Percentiles rank a stretch among this genome's conserved stretches.
phyloP scores from a whole-genome alignment of 2,329 filamentous ascomycete genomes.

The Phaeophleospora eucalypticola region DNA sequence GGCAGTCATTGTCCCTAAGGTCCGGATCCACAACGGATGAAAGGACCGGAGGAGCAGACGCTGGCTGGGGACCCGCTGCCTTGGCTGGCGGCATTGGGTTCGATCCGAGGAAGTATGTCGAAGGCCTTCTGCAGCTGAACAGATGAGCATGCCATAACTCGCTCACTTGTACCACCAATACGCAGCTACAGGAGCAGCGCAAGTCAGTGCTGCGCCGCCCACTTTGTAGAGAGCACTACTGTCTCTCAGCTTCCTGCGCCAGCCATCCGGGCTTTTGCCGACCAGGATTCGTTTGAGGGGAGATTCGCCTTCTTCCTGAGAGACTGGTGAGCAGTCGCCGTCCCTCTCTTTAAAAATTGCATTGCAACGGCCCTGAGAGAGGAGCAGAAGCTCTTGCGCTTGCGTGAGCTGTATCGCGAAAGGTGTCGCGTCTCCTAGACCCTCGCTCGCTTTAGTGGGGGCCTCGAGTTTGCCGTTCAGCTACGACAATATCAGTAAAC shows the following conservation, averaged over 20 bases:
- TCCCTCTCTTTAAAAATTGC: neutral
- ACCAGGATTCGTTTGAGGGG: neutral
- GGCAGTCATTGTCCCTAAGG: slow-evolving; percentile 23
- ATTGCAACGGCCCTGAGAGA: slow-evolving; percentile 1
- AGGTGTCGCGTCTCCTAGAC: neutral
- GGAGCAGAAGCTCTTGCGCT: neutral
- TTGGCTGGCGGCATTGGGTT: slow-evolving; percentile 71
- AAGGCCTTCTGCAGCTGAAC: slow-evolving; percentile 64
- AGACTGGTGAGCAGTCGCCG: neutral
- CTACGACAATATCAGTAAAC: slow-evolving; percentile 2
- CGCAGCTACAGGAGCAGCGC: slow-evolving; percentile 5
- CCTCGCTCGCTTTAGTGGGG: neutral
- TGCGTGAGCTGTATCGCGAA: slow-evolving; percentile 4
- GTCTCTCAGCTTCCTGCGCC: neutral
- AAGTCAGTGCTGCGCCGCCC: neutral
- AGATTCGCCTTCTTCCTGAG: neutral
- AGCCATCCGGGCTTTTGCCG: too few species aligned
- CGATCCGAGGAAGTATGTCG: slow-evolving; percentile 71
- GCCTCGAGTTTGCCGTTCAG: slow-evolving; percentile 4
- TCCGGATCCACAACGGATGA: slow-evolving; percentile 17
- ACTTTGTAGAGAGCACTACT: slow-evolving; percentile 2
- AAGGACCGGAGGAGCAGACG: slow-evolving; percentile 19
- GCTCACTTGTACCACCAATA: slow-evolving; percentile 6
- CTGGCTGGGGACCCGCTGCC: slow-evolving; percentile 40
- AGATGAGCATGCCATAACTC: slow-evolving; percentile 27